Base-by-base conservation (phyloP, 352 stramenopile species). In the Globisporangium sylvaticum region DNA sequence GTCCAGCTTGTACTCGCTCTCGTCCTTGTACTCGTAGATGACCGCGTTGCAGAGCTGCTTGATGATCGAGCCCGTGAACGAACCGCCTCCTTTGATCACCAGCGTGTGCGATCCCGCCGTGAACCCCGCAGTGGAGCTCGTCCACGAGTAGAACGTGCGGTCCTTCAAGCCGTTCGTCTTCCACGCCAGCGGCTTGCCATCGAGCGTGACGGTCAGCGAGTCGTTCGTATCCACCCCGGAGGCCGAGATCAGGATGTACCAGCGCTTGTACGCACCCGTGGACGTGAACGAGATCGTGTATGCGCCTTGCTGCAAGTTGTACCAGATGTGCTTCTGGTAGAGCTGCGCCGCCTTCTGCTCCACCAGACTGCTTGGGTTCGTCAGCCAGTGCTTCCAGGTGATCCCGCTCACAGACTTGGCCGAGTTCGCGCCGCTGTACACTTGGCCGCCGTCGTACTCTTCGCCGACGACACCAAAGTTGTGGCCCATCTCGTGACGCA, bases 391-490 rank as follows among this genome's bases (percentile, higher is more conserved):
- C 50, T 76, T 74, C 68, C 67, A 74, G 15, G 65, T 59, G 44
- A 78, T 31, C 5, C 34, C 61, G 3, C 5, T 7, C 20, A 58
- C 34, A 0, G 34, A 39, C 34, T 39, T 39, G 34, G 34, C 70
- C 6, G 66, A 73, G 69, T 82, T 82, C 34, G 72, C 73, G 25
- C 75, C 75, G 8, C 50, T 44, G 73, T 82, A 82, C 34, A 78
- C 73, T 7, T 68, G 29, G 3, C 75, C 75, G 39, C 72, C 73
- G 54, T 82, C 75, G 65, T 82, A 80, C 44, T 82, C 75, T 42
- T 82, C 75, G n/a, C 75, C 75, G 18, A 82, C 71, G n/a, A 67
- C 46, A 24, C 70, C 72, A 68, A 82, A 76, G 62, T 75, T 76
- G 71, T 79, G 72, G 42, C 75, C 72, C 68, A 80, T 76, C 59